Evolutionary conservation across 768 basidiomycete species (phyloP), one percentile per base, ranked within the genome.

Genomic region (Boletus eberwhitei): DNA sequence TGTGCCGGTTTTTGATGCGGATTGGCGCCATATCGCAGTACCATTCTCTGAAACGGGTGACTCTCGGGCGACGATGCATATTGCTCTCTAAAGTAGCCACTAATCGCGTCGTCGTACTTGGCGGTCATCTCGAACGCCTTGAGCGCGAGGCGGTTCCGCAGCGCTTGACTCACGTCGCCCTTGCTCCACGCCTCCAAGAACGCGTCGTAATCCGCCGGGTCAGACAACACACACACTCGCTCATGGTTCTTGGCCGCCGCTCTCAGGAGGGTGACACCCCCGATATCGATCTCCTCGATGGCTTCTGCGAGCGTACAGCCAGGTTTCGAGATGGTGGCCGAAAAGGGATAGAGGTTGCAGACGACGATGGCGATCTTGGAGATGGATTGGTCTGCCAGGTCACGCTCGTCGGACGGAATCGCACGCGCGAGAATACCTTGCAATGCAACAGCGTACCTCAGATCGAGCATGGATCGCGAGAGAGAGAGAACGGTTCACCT

Each of bases 1-100:
- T 98, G 94, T 0, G 97, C 96, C 37, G 97, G 97, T 74, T 94
- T 97, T 71, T 99, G 97, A 67, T 99, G 97, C 4, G 97, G 97
- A 73, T 99, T 99, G 5, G 93, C 94, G 38, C 97, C 97, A 70
- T 98, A 98, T 48, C 97, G 82, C 58, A 99, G 75, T 1, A 90
- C 77, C 66, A 95, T 80, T 54, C 92, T 80, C 75, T 98, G 96
- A 17, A 93, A 83, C 4, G 83, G 79, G 2, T 79, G 86, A 11
- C 81, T 86, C 55, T 88, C 90, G n/a, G 86, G 80, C 22, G 88
- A 87, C 29, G 88, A 88, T 0, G 93, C 92, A 70, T 98, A 98
- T 70, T 97, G 88, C 67, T 93, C 89, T 59, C 97, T 82, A 79
- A 99, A 98, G 75, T 99, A 99, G 36, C 86, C 90, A 57, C 92